Percentiles rank a stretch among this genome's conserved stretches.
Conservation (phyloP, 208 protist genomes). For the Leishmania tropica region DNA sequence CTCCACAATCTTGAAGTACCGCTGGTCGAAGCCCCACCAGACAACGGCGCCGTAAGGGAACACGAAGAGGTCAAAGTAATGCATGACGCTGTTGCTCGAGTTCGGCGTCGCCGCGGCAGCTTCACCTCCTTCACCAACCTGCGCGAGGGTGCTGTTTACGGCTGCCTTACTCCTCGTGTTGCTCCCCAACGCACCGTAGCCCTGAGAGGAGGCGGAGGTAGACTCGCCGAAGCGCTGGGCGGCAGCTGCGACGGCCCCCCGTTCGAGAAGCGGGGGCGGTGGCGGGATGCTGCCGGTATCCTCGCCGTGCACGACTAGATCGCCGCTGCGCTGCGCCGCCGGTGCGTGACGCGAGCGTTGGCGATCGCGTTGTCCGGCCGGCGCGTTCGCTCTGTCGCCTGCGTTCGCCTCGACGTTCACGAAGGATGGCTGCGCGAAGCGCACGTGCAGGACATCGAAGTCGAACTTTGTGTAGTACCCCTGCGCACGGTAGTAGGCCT, state of each 20-base stretch:
- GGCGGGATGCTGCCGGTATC: background rate
- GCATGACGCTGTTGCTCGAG: background rate
- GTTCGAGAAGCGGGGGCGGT: slow-evolving; percentile 5
- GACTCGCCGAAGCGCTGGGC: background rate
- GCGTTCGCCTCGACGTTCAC: slow-evolving; percentile 16
- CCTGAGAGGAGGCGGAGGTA: background rate
- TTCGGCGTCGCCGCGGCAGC: slow-evolving; percentile 5
- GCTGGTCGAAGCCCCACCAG: slow-evolving; percentile 82
- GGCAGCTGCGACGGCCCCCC: background rate
- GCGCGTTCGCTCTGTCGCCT: background rate
- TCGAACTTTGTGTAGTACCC: slow-evolving; percentile 84
- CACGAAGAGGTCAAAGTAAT: slow-evolving; percentile 77
- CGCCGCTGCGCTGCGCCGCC: background rate
- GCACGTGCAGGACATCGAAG: slow-evolving; percentile 77
- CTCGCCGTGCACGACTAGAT: background rate
- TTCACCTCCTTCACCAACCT: slow-evolving; percentile 19
- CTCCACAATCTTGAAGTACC: slow-evolving; percentile 82
- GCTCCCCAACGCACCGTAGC: background rate
- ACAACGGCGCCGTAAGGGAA: slow-evolving; percentile 81
- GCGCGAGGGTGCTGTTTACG: too few species aligned
- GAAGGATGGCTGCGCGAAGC: slow-evolving; percentile 46
- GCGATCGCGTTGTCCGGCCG: slow-evolving; percentile 4
- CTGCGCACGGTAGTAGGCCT: slow-evolving; percentile 58
- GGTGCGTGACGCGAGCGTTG: slow-evolving; percentile 3
- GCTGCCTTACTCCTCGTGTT: background rate